Evolutionary conservation across 2,329 filamentous ascomycete genomes (phyloP).

Genomic region (Sclerotinia trifoliorum): DNA sequence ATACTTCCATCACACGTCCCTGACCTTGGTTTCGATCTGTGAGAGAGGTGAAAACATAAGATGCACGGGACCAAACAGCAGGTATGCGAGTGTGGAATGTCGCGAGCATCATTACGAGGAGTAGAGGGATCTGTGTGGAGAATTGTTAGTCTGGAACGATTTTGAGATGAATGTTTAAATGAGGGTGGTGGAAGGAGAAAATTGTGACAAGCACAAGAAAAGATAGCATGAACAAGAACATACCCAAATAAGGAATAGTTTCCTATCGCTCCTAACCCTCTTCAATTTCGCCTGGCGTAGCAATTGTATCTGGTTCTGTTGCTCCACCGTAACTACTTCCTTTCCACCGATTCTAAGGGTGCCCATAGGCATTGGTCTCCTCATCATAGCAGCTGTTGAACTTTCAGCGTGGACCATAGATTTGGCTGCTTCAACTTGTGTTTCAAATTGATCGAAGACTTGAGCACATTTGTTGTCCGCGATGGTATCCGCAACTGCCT

Average conservation of each 20-base stretch:
- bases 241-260: constrained; percentile 70
- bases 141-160: constrained; percentile 8
- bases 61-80: constrained; percentile 42
- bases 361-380: constrained; percentile 36
- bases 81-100: constrained; percentile 54
- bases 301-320: constrained; percentile 61
- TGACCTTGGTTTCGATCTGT: constrained; percentile 25
- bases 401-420: constrained; percentile 32
- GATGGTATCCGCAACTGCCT: constrained; percentile 57
- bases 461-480: constrained; percentile 57
- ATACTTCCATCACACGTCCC: constrained; percentile 36
- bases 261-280: constrained; percentile 61
- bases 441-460: constrained; percentile 49
- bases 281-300: constrained; percentile 63
- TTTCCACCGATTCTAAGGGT: constrained; percentile 62
- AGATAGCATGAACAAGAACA: constrained; percentile 25
- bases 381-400: constrained; percentile 44
- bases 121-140: constrained; percentile 48
- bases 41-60: constrained; percentile 28
- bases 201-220: not conserved
- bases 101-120: constrained; percentile 49
- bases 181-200: too few species aligned
- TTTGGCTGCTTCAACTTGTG: constrained; percentile 11
- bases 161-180: not conserved
- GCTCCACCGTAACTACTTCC: constrained; percentile 62